Conservation (phyloP, 2,329 filamentous ascomycete species). For the Aspergillus sp. region DNA sequence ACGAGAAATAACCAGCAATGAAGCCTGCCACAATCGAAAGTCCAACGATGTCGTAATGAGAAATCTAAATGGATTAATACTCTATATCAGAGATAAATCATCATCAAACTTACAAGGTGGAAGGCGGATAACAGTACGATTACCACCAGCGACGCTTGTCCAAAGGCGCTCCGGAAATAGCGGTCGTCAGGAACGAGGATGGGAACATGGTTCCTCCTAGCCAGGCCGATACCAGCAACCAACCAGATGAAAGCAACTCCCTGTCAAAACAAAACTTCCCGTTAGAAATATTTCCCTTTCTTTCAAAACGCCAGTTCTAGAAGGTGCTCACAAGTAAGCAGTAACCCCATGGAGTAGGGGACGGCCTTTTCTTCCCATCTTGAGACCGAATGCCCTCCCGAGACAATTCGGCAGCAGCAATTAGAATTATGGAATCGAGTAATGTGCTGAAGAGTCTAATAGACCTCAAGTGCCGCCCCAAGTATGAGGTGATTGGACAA, state of each 20-base stretch:
- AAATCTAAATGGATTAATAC: constrained; percentile 27
- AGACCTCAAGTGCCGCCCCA: constrained; percentile 25
- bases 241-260: constrained; percentile 30
- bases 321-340: constrained; percentile 22
- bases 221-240: constrained; percentile 27
- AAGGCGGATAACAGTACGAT: constrained; percentile 28
- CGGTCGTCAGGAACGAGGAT: constrained; percentile 32
- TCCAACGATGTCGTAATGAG: constrained; percentile 32
- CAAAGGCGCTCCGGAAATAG: constrained; percentile 33
- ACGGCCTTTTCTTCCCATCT: constrained; percentile 18
- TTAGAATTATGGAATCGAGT: constrained; percentile 37
- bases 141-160: constrained; percentile 28
- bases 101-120: constrained; percentile 30
- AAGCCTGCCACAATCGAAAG: constrained; percentile 31
- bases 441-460: constrained; percentile 31
- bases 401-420: constrained; percentile 25
- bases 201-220: constrained; percentile 12
- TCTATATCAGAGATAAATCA: background rate
- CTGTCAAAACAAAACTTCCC: constrained; percentile 9
- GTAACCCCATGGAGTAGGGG: constrained; percentile 20
- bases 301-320: background rate
- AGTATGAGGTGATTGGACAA: constrained; percentile 35
- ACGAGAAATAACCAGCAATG: constrained; percentile 27
- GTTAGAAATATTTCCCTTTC: constrained; percentile 3
- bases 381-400: constrained; percentile 11